Percentiles rank a stretch among this genome's conserved stretches.
phyloP scores from a whole-genome alignment of 2,329 filamentous ascomycete genomes.

The Aspergillus cejpii region DNA sequence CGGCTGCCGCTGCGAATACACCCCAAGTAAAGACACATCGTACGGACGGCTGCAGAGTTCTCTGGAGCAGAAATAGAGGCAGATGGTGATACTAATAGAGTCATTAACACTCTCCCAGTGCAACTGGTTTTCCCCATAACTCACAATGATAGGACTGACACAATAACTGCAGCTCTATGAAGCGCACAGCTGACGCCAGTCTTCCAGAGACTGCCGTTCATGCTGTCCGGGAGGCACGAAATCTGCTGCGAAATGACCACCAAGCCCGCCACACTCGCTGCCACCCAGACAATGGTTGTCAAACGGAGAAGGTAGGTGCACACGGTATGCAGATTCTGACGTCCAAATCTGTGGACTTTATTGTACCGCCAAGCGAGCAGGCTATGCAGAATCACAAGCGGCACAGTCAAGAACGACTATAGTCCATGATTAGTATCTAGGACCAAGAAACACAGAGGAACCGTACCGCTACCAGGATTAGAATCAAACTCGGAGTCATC shows the following conservation, averaged over 20 bases:
- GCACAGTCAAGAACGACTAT: slow-evolving; percentile 34
- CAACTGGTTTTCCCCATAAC: slow-evolving; percentile 11
- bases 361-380: slow-evolving; percentile 38
- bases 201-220: slow-evolving; percentile 28
- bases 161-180: slow-evolving; percentile 30
- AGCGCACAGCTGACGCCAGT: slow-evolving; percentile 34
- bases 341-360: slow-evolving; percentile 25
- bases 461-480: slow-evolving; percentile 34
- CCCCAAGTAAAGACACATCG: slow-evolving; percentile 33
- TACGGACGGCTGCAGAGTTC: slow-evolving; percentile 36
- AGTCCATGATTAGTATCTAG: background rate
- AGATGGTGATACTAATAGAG: slow-evolving; percentile 28
- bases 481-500: slow-evolving; percentile 33
- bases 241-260: slow-evolving; percentile 33
- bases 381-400: slow-evolving; percentile 33
- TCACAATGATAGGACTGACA: slow-evolving; percentile 34
- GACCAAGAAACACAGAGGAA: background rate
- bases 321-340: slow-evolving; percentile 29
- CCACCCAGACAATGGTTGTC: slow-evolving; percentile 35
- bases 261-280: slow-evolving; percentile 33
- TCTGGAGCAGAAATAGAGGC: slow-evolving; percentile 33
- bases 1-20: slow-evolving; percentile 24
- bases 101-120: background rate
- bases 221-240: slow-evolving; percentile 27
- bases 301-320: slow-evolving; percentile 34